Conservation (phyloP, 2,329 filamentous ascomycete species). For the Cadophora sp. region DNA sequence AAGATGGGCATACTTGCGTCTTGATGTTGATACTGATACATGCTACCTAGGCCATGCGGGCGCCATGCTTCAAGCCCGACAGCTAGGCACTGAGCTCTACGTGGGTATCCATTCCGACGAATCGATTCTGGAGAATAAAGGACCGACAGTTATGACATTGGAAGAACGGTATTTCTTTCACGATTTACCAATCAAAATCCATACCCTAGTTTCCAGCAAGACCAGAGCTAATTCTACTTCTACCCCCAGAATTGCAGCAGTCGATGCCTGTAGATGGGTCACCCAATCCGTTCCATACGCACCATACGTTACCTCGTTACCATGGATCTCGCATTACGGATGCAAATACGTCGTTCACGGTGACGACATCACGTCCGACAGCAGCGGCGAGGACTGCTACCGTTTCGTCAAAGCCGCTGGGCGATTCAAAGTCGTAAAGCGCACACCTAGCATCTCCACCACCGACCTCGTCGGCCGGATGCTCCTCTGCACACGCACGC, state of each 20-base stretch:
- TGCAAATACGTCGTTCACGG: conserved; percentile 96
- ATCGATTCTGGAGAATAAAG: conserved; percentile 95
- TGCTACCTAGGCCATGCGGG: conserved; percentile 81
- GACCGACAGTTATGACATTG: conserved; percentile 95
- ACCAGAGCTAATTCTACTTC: conserved; percentile 40
- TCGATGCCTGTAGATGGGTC: conserved; percentile 95
- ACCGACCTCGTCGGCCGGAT: conserved; percentile 98
- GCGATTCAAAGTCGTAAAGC: conserved; percentile 95
- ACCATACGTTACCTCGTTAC: conserved; percentile 91
- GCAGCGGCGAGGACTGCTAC: conserved; percentile 94
- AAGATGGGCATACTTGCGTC: neutral
- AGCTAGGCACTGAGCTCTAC: conserved; percentile 85
- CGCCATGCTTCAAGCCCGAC: conserved; percentile 94
- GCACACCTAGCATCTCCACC: conserved; percentile 94
- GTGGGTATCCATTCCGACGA: conserved; percentile 97
- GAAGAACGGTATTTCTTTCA: conserved; percentile 71
- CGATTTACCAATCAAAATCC: neutral
- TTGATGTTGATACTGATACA: conserved; percentile 12
- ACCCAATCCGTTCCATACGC: conserved; percentile 83
- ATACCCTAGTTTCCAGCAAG: conserved; percentile 28
- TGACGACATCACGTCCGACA: conserved; percentile 96
- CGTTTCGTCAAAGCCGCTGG: conserved; percentile 94
- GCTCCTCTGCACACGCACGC: conserved; percentile 92
- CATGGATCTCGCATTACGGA: conserved; percentile 94
- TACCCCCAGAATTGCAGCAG: conserved; percentile 74